These are phyloP conservation scores for Streptanthus diversifolius DNA, from an alignment of 345 rosid species.

Conservation along the genomic window DNA sequence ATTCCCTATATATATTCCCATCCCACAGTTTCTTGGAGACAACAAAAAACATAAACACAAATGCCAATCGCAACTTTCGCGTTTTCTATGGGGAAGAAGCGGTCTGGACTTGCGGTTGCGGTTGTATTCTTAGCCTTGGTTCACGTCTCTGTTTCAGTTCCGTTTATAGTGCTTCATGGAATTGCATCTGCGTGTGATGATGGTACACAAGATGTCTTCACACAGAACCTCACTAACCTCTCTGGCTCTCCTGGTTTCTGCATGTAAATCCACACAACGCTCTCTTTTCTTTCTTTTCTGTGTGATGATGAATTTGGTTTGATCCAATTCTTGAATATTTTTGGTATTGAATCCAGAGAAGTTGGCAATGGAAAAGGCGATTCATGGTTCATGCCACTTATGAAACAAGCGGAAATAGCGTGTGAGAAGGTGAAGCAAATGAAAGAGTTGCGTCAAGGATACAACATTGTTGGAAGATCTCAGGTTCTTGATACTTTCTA, in stretches of 20 bases:
- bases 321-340: background rate
- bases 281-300: background rate
- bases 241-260: conserved; percentile 82
- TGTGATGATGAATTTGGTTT: conserved; percentile 13
- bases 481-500: conserved; percentile 51
- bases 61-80: conserved; percentile 6
- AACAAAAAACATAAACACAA: background rate
- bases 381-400: conserved; percentile 92
- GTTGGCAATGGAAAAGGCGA: conserved; percentile 75
- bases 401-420: conserved; percentile 58
- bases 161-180: conserved; percentile 77
- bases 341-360: conserved; percentile 50
- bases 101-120: conserved; percentile 14
- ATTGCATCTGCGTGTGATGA: conserved; percentile 54
- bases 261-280: conserved; percentile 44
- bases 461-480: conserved; percentile 85
- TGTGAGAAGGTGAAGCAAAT: conserved; percentile 85
- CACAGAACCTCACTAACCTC: conserved; percentile 47
- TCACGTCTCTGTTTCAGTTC: conserved; percentile 49
- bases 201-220: conserved; percentile 57
- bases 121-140: conserved; percentile 21
- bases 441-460: conserved; percentile 73
- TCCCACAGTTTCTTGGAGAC: conserved; percentile 25
- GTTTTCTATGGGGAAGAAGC: conserved; percentile 5
- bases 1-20: conserved; percentile 13